phyloP scores from a whole-genome alignment of 768 basidiomycete genomes.

The Lactarius deliciosus region DNA sequence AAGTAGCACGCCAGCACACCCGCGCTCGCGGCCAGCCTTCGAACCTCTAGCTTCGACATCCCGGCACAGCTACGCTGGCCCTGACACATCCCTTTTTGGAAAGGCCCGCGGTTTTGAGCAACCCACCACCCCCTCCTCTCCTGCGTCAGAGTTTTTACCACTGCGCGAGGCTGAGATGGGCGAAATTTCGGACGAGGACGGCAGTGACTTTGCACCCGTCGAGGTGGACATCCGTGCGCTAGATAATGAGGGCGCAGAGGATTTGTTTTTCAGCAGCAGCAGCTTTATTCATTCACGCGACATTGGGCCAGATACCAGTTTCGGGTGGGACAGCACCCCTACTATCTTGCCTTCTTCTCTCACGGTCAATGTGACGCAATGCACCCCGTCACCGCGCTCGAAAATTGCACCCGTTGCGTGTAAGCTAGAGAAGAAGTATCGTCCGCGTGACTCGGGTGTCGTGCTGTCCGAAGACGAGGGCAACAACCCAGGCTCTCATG shows the following conservation, averaged over 20 bases:
- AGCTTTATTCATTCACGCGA: slow-evolving; percentile 27
- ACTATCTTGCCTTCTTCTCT: slow-evolving; percentile 33
- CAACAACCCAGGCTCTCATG: slow-evolving; percentile 29
- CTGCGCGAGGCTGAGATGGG: slow-evolving; percentile 25
- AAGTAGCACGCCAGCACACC: slow-evolving; percentile 20
- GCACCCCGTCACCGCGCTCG: slow-evolving; percentile 57
- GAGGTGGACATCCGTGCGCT: slow-evolving; percentile 25
- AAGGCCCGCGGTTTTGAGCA: background rate
- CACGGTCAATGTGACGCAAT: slow-evolving; percentile 45
- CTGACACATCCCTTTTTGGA: slow-evolving; percentile 14
- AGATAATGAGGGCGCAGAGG: slow-evolving; percentile 25
- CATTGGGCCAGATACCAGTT: slow-evolving; percentile 28
- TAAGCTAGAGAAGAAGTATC: slow-evolving; percentile 55
- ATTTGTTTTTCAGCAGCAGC: slow-evolving; percentile 30
- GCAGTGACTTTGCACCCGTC: slow-evolving; percentile 26
- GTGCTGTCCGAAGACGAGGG: slow-evolving; percentile 61
- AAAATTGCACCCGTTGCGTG: slow-evolving; percentile 37
- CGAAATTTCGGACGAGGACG: slow-evolving; percentile 29
- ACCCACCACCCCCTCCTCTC: slow-evolving; percentile 12
- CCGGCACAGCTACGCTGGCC: slow-evolving; percentile 27
- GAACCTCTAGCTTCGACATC: slow-evolving; percentile 5
- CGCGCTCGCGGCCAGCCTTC: slow-evolving; percentile 15
- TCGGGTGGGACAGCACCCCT: slow-evolving; percentile 27
- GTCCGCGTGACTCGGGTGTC: slow-evolving; percentile 66
- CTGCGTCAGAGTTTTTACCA: slow-evolving; percentile 10